phyloP scores from a whole-genome alignment of 352 stramenopile genomes.

The Pilasporangium apinafurcum region DNA sequence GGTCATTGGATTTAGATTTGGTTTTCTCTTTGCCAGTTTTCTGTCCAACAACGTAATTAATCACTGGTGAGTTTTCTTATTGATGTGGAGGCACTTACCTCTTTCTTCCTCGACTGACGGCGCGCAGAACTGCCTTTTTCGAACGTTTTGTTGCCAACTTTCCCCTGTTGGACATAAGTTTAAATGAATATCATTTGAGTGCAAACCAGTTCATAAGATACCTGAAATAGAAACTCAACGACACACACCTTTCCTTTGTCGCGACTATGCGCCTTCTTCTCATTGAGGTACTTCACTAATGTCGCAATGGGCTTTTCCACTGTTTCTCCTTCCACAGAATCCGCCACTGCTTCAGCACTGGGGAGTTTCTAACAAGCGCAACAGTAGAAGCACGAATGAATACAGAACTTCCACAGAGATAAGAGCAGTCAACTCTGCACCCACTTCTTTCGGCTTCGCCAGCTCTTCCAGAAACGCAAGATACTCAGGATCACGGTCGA shows the following conservation, averaged over 20 bases:
- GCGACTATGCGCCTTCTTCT: constrained; percentile 50
- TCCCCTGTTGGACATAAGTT: constrained; percentile 21
- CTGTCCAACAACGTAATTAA: neutral
- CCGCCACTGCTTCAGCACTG: constrained; percentile 47
- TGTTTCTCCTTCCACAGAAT: constrained; percentile 42
- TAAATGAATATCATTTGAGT: too few relatives aligned
- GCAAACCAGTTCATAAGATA: too few relatives aligned
- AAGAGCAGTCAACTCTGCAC: neutral
- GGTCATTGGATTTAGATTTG: constrained; percentile 10
- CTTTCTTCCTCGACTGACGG: constrained; percentile 39
- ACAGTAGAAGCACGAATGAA: neutral
- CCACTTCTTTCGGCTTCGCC: constrained; percentile 55
- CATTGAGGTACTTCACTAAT: constrained; percentile 81
- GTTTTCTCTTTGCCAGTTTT: constrained; percentile 10
- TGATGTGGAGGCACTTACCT: constrained; percentile 14
- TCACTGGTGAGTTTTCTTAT: too few relatives aligned
- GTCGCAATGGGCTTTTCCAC: constrained; percentile 65
- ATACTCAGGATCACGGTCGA: constrained; percentile 69
- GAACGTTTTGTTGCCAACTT: constrained; percentile 19
- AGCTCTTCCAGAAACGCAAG: constrained; percentile 71
- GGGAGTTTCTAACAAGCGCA: constrained; percentile 59
- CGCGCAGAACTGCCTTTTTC: constrained; percentile 26
- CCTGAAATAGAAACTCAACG: too few relatives aligned
- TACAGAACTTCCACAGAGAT: too few relatives aligned
- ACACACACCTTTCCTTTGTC: constrained; percentile 61